A percentile compares a stretch with the other conserved stretches of the same genome.
Evolutionary conservation across 495 filamentous ascomycete species (phyloP).

Genomic region (Tuber melanosporum): DNA sequence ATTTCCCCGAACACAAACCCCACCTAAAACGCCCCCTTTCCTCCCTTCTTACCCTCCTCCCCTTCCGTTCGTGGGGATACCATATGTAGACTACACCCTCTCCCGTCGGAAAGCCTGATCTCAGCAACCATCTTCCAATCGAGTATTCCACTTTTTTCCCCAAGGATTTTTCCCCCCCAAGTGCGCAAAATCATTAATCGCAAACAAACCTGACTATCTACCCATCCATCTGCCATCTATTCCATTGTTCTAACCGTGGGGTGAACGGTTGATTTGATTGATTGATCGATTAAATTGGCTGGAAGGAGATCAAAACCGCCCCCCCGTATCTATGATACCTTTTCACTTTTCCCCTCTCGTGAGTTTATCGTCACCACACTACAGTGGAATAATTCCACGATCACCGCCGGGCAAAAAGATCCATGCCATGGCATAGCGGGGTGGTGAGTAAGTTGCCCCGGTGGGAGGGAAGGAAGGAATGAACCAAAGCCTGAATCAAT

Average conservation of each 20-base stretch:
- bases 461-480: background rate
- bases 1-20: background rate
- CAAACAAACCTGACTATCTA: background rate
- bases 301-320: background rate
- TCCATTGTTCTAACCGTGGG: background rate
- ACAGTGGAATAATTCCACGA: constrained; percentile 3
- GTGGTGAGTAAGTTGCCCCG: background rate
- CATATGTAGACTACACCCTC: background rate
- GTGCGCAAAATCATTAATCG: background rate
- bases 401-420: constrained; percentile 1
- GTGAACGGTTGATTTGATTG: background rate
- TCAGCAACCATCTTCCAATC: background rate
- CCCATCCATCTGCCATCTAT: background rate
- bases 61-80: background rate
- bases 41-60: background rate
- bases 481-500: background rate
- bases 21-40: constrained; percentile 1
- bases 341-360: background rate
- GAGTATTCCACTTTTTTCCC: background rate
- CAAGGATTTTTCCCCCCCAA: background rate
- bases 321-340: background rate
- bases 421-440: background rate
- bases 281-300: background rate
- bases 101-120: background rate
- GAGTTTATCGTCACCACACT: background rate